These are phyloP conservation scores for Pezizomycotina sp. DNA, from an alignment of 2,329 filamentous ascomycete genomes.

Conservation along the genomic window DNA sequence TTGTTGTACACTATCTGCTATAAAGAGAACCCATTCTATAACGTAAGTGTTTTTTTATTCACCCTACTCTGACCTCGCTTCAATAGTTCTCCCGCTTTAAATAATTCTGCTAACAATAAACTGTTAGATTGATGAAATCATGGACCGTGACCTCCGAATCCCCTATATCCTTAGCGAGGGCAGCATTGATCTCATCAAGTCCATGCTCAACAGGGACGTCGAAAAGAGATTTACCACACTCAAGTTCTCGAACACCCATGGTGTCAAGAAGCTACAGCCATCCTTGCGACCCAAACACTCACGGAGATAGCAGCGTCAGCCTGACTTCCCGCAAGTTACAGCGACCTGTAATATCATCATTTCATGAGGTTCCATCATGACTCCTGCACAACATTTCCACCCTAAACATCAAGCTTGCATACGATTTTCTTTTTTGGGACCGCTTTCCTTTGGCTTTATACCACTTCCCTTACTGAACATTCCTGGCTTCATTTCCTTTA, in stretches of 20 bases:
- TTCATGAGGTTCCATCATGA: no score
- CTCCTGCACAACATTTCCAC: no score
- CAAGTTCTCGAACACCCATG: conserved; percentile 83
- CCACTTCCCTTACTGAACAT: no score
- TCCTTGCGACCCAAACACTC: no score
- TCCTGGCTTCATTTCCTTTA: no score
- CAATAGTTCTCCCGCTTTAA: background rate
- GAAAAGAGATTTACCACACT: conserved; percentile 61
- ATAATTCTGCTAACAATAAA: background rate
- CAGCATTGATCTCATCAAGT: conserved; percentile 76
- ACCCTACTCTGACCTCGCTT: background rate
- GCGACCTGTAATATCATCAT: no score
- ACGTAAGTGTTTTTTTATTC: conserved; percentile 28
- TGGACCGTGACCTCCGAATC: conserved; percentile 85
- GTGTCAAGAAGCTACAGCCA: no score
- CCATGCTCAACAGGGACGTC: conserved; percentile 86
- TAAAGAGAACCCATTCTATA: conserved; percentile 98
- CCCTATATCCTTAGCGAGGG: conserved; percentile 79
- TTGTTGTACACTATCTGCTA: conserved; percentile 97
- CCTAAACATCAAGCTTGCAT: no score
- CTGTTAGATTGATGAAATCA: conserved; percentile 72
- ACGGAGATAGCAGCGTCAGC: no score
- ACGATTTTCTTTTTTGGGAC: no score
- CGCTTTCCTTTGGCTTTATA: no score
- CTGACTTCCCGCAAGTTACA: no score